These are phyloP conservation scores for Leccinellum rugosiceps DNA, from an alignment of 768 basidiomycete genomes.

Conservation along the genomic window DNA sequence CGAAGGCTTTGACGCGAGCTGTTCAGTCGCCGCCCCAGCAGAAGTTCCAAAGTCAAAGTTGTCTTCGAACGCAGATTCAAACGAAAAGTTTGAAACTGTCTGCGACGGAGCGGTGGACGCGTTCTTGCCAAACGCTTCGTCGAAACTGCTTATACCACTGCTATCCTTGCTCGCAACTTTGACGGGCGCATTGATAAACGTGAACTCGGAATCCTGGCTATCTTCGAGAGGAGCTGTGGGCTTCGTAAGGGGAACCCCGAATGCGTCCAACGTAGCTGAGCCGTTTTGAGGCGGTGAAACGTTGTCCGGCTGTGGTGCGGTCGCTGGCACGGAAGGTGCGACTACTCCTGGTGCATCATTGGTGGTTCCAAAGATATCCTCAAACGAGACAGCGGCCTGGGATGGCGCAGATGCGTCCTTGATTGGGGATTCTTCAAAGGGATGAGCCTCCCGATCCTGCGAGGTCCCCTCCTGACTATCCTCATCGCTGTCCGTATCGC, in stretches of 20 bases:
- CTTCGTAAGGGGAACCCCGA: conserved; percentile 36
- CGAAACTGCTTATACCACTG: conserved; percentile 56
- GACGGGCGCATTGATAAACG: conserved; percentile 15
- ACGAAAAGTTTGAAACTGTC: conserved; percentile 45
- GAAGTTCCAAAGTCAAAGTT: conserved; percentile 60
- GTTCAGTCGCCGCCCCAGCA: conserved; percentile 30
- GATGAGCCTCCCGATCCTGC: conserved; percentile 20
- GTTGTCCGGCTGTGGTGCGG: conserved; percentile 18
- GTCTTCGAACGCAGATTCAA: conserved; percentile 63
- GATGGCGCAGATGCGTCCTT: conserved; percentile 12
- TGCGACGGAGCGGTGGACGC: conserved; percentile 37
- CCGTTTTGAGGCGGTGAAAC: conserved; percentile 13
- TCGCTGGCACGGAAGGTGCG: conserved; percentile 16
- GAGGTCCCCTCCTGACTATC: conserved; percentile 32
- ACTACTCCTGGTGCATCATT: conserved; percentile 20
- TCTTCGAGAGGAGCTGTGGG: conserved; percentile 16
- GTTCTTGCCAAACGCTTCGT: conserved; percentile 67
- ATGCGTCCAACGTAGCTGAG: conserved; percentile 32
- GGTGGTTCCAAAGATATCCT: conserved; percentile 51
- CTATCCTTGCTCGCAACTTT: conserved; percentile 12
- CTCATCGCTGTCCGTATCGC: conserved; percentile 49
- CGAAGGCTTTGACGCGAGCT: conserved; percentile 26
- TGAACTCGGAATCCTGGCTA: conserved; percentile 19
- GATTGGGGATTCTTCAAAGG: conserved; percentile 11
- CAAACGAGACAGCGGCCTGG: conserved; percentile 39